These are phyloP conservation scores for Lolium rigidum DNA, from an alignment of 176 grass and related monocot species.

Conservation along the genomic window DNA sequence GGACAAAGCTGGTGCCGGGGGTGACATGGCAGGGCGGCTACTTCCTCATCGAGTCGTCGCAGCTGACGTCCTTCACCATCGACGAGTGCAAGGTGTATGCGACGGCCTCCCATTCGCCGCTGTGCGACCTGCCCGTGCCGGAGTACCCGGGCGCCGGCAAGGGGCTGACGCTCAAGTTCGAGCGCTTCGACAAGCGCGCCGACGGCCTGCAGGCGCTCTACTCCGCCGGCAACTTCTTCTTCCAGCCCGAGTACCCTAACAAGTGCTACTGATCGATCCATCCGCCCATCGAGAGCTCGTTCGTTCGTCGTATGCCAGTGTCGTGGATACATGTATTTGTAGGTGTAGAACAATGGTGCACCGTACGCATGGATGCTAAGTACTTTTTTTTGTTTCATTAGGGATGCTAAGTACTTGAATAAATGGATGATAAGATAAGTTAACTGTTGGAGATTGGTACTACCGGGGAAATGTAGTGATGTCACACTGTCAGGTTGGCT, in stretches of 20 bases:
- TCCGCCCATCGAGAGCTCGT: not conserved
- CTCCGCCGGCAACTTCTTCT: constrained; percentile 65
- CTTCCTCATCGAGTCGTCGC: constrained; percentile 65
- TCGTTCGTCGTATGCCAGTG: not conserved
- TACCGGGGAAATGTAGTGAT: not conserved
- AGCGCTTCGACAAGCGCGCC: constrained; percentile 53
- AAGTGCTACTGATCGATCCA: constrained; percentile 45
- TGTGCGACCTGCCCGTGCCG: constrained; percentile 34
- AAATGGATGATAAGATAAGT: constrained; percentile 10
- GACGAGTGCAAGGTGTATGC: constrained; percentile 59
- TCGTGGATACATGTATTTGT: not conserved
- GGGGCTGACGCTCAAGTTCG: constrained; percentile 63
- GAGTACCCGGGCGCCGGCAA: constrained; percentile 4
- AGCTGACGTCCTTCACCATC: constrained; percentile 65
- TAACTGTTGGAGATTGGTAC: not conserved
- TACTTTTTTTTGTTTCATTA: no score
- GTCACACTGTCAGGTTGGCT: not conserved
- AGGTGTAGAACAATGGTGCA: not conserved
- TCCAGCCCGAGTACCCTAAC: constrained; percentile 41
- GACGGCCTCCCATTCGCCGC: constrained; percentile 23
- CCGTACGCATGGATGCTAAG: not conserved
- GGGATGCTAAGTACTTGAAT: constrained; percentile 26
- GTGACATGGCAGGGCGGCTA: constrained; percentile 46
- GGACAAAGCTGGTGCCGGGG: constrained; percentile 27
- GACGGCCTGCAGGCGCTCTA: constrained; percentile 62